Conservation (phyloP, 257 asterid genomes). For the Rubia yunnanensis region DNA sequence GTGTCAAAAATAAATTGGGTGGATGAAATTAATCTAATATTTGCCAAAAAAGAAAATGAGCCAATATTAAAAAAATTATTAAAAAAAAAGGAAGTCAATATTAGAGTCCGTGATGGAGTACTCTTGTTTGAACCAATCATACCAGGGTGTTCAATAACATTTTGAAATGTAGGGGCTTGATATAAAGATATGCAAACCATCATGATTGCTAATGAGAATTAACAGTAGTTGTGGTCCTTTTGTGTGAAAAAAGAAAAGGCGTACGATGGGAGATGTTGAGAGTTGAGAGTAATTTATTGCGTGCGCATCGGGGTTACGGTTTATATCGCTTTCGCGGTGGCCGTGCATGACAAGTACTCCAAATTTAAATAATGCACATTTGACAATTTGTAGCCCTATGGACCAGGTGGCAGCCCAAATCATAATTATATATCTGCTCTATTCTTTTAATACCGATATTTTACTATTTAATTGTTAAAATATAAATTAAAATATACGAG, state of each 20-base stretch:
- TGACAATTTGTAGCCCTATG: conserved; percentile 5
- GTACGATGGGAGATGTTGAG: neutral
- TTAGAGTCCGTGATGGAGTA: too few relatives aligned
- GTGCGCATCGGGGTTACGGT: conserved; percentile 12
- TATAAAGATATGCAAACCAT: neutral
- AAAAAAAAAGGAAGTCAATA: too few relatives aligned
- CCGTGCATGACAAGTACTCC: conserved; percentile 22
- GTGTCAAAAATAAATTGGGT: too few relatives aligned
- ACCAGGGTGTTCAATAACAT: neutral
- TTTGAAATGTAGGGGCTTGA: neutral
- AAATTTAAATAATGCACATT: conserved; percentile 9
- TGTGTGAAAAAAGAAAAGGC: neutral
- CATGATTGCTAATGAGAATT: neutral
- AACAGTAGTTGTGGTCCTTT: neutral
- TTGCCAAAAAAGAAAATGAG: too few relatives aligned
- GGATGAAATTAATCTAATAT: too few relatives aligned
- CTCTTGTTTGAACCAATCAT: too few relatives aligned
- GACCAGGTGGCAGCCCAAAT: conserved; percentile 7
- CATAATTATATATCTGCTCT: neutral
- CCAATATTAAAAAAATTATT: too few relatives aligned
- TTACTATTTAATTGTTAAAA: too few relatives aligned
- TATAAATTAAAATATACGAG: too few relatives aligned
- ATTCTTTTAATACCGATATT: too few relatives aligned
- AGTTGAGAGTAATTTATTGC: conserved; percentile 2
- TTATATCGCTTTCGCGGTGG: conserved; percentile 19